Base-by-base conservation (phyloP, 2,329 filamentous ascomycete species). In the Verticillium longisporum region DNA sequence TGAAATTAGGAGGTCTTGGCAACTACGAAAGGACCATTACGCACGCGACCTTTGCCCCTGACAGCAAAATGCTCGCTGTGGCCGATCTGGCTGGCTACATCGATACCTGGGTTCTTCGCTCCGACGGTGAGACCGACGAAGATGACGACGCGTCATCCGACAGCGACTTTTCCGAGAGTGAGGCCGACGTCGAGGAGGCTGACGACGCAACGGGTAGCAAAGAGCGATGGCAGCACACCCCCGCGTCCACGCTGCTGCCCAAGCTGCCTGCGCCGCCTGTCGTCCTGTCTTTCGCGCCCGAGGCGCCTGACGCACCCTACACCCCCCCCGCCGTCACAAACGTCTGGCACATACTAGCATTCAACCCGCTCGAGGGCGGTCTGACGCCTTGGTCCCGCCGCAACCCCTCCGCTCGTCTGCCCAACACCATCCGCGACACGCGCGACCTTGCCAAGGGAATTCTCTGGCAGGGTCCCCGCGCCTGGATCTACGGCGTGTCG, bases 401-500 rank as follows among this genome's bases (percentile, higher is more conserved):
- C 41, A 97, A 98, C 72, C 88, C 89, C 4, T 85, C 88, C n/a
- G 83, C 84, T 15, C 84, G 83, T 61, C 85, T 97, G 21, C 95
- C 92, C 0, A 79, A 81, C 3, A 84, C 90, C 56, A 94, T 96
- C 72, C 85, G 83, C 61, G 84, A 87, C 65, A 83, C 92, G 31
- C 85, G 88, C 62, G 92, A 97, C 71, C 82, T 91, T 54, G 89
- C 89, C 60, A 94, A 94, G 78, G 93, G 92, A 3, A 87, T 88
- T 32, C 74, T 97, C 45, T 98, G 94, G 93, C 90, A 96, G 70
- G 80, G 88, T 1, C 78, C 80, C 33, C 84, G 94, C 14, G 75
- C 94, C 7, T 98, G 94, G 92, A 77, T 98, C 21, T 97, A 96
- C 69, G 93, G 94, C 6, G 84, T 86, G 50, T 88, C 85, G 1